These are phyloP conservation scores for Pelomyxa schiedti DNA, from an alignment of 78 protist genomes.

Conservation along the genomic window DNA sequence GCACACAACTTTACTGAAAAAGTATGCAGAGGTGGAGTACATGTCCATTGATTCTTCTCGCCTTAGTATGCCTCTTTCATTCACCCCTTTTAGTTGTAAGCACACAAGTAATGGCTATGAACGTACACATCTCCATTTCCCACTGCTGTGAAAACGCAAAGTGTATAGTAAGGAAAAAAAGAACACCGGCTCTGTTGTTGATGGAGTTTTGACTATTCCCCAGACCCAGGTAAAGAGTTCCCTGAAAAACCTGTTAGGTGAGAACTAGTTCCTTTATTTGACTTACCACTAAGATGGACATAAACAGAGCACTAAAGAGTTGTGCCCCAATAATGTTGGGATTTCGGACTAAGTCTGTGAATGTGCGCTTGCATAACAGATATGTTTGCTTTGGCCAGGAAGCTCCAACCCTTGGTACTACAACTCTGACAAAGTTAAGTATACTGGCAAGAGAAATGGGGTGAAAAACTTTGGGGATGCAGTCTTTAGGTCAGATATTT, in stretches of 20 bases:
- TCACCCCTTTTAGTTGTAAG: too few species aligned
- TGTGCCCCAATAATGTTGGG: background rate
- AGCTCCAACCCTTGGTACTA: too few species aligned
- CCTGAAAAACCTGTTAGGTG: background rate
- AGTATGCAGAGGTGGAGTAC: too few species aligned
- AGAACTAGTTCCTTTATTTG: background rate
- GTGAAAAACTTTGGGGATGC: too few species aligned
- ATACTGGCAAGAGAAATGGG: too few species aligned
- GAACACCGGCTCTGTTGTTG: background rate
- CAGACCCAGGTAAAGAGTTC: background rate
- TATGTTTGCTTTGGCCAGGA: too few species aligned
- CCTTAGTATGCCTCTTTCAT: too few species aligned
- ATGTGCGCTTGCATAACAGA: background rate
- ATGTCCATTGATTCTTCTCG: too few species aligned
- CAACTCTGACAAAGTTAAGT: too few species aligned
- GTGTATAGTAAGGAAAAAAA: background rate
- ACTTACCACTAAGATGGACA: background rate
- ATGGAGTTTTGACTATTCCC: background rate
- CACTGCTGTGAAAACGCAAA: background rate
- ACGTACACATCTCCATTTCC: background rate
- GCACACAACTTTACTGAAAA: too few species aligned
- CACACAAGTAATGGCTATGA: too few species aligned
- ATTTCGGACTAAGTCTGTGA: background rate
- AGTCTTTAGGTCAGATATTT: too few species aligned
- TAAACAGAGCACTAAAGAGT: background rate